Evolutionary conservation across 2,329 filamentous ascomycete species (phyloP), one percentile per base, ranked within the genome.

Genomic region (Pseudopithomyces chartarum): DNA sequence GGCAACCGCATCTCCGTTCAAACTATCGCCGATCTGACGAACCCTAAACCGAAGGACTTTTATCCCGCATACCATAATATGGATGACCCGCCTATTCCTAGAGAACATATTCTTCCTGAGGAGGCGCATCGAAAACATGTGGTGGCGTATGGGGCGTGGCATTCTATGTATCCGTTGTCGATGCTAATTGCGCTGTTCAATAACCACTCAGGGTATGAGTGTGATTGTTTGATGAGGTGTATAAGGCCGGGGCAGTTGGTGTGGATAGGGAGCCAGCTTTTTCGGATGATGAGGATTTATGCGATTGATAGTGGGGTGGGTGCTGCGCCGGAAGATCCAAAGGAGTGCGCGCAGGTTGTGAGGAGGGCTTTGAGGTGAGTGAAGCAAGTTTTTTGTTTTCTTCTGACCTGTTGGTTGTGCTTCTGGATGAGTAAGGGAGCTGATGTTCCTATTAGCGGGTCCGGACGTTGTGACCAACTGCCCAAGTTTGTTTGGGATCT

Each of bases 51-150:
- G 11, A n/a, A 48, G 2, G 3, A 23, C 19, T 10, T 39, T 7
- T 48, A 48, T 20, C 46, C 46, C 23, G 46, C 46, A 38, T 48
- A 48, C 22, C 33, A 48, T 20, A 48, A 48, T 19, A 48, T 48
- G 46, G 10, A 39, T 7, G 46, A 48, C 19, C 46, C 33, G n/a
- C 46, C 46, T 23, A 48, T 48, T 2, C 17, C 46, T 11, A 39
- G 38, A 19, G 46, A 48, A 17, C 32, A 48, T 19, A 38, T 48
- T 5, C 46, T 48, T 10, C 3, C 3, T 13, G 46, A 48, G 11
- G 19, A 48, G 2, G 2, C 38, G 2, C 46, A 48, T 11, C 32
- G 19, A 5, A 48, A 48, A 38, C 46, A 48, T 32, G 46, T 34
- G 15, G 17, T 34, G 11, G 46, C 46, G 19, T 48, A 48, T 19